Base-by-base conservation (phyloP, 768 basidiomycete genomes). In the Calocera viscosa region DNA sequence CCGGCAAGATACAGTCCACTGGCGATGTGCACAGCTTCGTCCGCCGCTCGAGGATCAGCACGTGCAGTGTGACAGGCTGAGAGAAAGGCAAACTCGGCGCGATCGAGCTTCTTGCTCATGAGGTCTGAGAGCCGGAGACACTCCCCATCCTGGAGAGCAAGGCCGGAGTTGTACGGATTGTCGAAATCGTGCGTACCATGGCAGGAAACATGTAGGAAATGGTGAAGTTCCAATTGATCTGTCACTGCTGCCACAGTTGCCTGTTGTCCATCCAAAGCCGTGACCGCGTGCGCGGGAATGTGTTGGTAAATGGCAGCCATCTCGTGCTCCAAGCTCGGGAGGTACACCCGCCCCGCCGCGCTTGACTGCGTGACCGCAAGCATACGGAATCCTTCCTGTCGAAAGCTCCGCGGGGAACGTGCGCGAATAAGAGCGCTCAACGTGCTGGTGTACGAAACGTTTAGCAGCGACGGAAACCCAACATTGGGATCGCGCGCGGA, bases 31-130 rank as follows among this genome's bases (percentile, higher is more conserved):
- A 60, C 53, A 10, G 30, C 10, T 24, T 60, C 53, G 53, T 60
- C 53, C 14, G 53, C 26, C 2, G 53, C 53, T 10, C 53, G 22
- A 60, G 53, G 53, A 32, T 60, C 53, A 5, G 19, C 30, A 16
- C 53, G 53, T 2, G 53, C 53, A 32, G 53, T 60, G 30, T 60
- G 53, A 19, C 53, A 60, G 53, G 53, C 53, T 11, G 53, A 60
- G 53, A 60, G 53, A 24, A 60, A 60, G 30, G 53, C 53, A 19
- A 60, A 60, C 10, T 60, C 53, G 53, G 53, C 53, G 14, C 30
- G 53, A 10, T 60, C 53, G 8, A 60, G 22, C 30, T 60, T 60
- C 53, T 60, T 26, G 24, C 22, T 26, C 30, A 32, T 32, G 8
- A 60, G 30, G 10, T 32, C 30, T 19, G 26, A 11, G 26, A 60